Conservation (phyloP, 805 yeast species). For the Danielozyma ontarioensis region DNA sequence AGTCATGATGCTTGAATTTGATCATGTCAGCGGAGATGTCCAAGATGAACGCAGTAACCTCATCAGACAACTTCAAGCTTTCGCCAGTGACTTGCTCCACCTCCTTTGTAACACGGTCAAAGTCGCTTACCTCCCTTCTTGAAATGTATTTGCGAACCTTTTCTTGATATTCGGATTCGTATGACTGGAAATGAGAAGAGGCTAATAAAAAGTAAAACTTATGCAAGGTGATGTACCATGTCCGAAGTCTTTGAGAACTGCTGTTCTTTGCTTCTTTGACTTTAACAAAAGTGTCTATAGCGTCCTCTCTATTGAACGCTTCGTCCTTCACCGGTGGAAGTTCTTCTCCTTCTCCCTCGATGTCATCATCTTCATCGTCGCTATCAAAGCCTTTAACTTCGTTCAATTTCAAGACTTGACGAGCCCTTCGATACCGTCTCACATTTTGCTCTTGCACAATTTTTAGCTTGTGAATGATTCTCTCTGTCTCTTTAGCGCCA, state of each 20-base stretch:
- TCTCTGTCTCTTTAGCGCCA: constrained; percentile 29
- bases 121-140: neutral
- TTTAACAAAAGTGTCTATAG: neutral
- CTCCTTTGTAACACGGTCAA: too few relatives aligned
- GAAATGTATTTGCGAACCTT: constrained; percentile 9
- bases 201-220: constrained; percentile 76
- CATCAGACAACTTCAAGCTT: neutral
- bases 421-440: neutral
- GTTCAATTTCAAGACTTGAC: neutral
- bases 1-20: neutral
- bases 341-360: constrained; percentile 8
- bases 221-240: constrained; percentile 61
- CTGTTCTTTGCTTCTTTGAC: constrained; percentile 21
- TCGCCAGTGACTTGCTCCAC: neutral
- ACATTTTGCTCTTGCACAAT: constrained; percentile 8
- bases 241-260: constrained; percentile 31
- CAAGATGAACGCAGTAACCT: too few relatives aligned
- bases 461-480: constrained; percentile 18
- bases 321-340: constrained; percentile 13
- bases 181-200: constrained; percentile 57
- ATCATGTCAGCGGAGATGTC: too few relatives aligned
- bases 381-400: constrained; percentile 4
- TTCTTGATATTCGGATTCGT: constrained; percentile 28
- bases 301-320: constrained; percentile 9
- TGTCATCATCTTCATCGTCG: constrained; percentile 6